phyloP scores from a whole-genome alignment of 257 asterid genomes.

The Vinca minor region DNA sequence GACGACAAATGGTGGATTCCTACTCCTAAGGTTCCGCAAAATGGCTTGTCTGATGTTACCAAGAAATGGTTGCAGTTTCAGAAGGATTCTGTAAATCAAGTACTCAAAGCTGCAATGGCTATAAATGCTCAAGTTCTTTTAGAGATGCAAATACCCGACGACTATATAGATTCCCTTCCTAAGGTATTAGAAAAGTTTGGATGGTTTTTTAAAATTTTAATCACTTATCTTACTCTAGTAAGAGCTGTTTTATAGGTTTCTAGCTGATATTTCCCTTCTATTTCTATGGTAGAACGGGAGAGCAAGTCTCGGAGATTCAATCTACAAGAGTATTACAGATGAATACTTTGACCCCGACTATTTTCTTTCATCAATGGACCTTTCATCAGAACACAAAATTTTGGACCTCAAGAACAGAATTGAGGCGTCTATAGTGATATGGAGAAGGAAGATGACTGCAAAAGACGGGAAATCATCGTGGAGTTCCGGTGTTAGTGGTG shows the following conservation, averaged over 20 bases:
- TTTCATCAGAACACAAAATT: conserved; percentile 75
- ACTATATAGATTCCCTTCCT: conserved; percentile 74
- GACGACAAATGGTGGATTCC: conserved; percentile 97
- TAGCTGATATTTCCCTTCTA: not conserved
- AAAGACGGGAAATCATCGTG: conserved; percentile 73
- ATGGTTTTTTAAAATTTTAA: too few species aligned
- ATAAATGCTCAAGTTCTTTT: conserved; percentile 65
- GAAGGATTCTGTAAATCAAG: conserved; percentile 81
- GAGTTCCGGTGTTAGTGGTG: conserved; percentile 64
- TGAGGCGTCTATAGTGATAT: conserved; percentile 79
- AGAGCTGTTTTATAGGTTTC: not conserved
- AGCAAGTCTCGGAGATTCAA: conserved; percentile 71
- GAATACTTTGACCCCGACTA: conserved; percentile 64
- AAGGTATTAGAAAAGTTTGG: too few species aligned
- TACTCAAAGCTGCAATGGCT: conserved; percentile 88
- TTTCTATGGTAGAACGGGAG: conserved; percentile 56
- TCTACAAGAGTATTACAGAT: conserved; percentile 75
- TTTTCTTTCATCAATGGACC: conserved; percentile 50
- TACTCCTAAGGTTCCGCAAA: conserved; percentile 60
- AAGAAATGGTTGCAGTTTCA: conserved; percentile 69
- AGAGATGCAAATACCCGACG: conserved; percentile 77
- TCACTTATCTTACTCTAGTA: not conserved
- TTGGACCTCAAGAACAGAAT: conserved; percentile 77
- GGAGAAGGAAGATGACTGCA: conserved; percentile 75
- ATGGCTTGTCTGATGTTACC: conserved; percentile 59